A percentile compares a stretch with the other conserved stretches of the same genome.
Evolutionary conservation across 352 stramenopile genomes (phyloP).

Genomic region (Phytopythium delawarense): DNA sequence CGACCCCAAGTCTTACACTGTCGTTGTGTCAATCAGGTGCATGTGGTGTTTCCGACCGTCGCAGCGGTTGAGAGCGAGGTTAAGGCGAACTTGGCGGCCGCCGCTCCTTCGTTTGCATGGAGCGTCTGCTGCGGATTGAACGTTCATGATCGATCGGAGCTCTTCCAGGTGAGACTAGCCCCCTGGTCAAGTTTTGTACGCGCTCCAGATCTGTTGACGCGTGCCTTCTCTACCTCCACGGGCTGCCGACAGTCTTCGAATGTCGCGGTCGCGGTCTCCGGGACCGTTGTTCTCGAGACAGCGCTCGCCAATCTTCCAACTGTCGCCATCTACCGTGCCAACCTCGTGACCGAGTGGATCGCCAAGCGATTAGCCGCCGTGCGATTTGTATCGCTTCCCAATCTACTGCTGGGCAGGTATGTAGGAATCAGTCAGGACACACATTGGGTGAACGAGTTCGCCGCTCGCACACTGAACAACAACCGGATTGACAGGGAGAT

Average conservation of each 20-base stretch:
- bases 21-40: slow-evolving; percentile 22
- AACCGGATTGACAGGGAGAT: slow-evolving; percentile 16
- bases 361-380: slow-evolving; percentile 48
- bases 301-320: slow-evolving; percentile 49
- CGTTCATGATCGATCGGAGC: slow-evolving; percentile 11
- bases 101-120: slow-evolving; percentile 1
- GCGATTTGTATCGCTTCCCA: slow-evolving; percentile 73
- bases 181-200: not conserved
- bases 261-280: slow-evolving; percentile 56
- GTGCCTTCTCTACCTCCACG: not conserved
- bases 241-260: slow-evolving; percentile 29
- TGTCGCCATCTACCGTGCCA: slow-evolving; percentile 69
- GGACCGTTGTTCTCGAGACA: slow-evolving; percentile 69
- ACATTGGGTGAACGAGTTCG: not conserved
- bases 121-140: slow-evolving; percentile 22
- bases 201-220: not conserved
- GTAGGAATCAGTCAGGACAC: not conserved
- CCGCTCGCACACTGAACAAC: not conserved
- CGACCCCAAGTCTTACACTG: too few species aligned
- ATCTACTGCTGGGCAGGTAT: slow-evolving; percentile 56
- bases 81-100: slow-evolving; percentile 12
- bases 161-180: slow-evolving; percentile 26
- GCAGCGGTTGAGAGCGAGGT: slow-evolving; percentile 23
- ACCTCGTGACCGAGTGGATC: slow-evolving; percentile 53
- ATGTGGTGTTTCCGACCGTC: slow-evolving; percentile 62